Percentiles rank a stretch among this genome's conserved stretches.
Evolutionary conservation across 2,329 filamentous ascomycete genomes (phyloP).

Genomic region (Ophiostoma tasmaniense): DNA sequence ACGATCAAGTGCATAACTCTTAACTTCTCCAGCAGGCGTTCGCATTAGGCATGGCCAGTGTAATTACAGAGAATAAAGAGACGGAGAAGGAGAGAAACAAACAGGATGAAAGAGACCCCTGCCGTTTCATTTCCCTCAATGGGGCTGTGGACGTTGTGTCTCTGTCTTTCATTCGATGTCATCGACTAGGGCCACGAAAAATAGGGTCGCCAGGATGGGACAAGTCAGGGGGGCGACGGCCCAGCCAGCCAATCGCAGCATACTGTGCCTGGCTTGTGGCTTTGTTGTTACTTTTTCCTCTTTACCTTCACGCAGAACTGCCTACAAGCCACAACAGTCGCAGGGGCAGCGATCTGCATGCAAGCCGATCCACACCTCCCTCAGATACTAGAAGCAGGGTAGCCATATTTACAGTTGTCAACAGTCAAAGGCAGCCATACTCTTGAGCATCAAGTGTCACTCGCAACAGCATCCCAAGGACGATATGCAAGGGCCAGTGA

Average conservation of each 20-base stretch:
- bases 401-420: background rate
- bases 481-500: background rate
- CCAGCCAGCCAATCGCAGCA: background rate
- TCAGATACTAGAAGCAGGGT: background rate
- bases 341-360: slow-evolving; percentile 9
- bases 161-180: background rate
- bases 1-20: no score
- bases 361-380: background rate
- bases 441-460: background rate
- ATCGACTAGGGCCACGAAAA: background rate
- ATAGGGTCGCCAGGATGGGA: background rate
- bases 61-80: background rate
- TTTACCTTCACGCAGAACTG: background rate
- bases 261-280: background rate
- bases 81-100: background rate
- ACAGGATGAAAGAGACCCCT: background rate
- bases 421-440: background rate
- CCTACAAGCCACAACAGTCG: background rate
- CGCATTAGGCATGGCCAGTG: background rate
- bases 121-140: background rate
- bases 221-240: background rate
- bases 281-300: background rate
- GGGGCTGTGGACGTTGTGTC: background rate
- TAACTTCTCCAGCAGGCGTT: background rate
- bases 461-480: background rate